Percentiles rank a stretch among this genome's conserved stretches.
Conservation (phyloP, 495 filamentous ascomycete genomes). For the Melanomma pulvis-pyrius region DNA sequence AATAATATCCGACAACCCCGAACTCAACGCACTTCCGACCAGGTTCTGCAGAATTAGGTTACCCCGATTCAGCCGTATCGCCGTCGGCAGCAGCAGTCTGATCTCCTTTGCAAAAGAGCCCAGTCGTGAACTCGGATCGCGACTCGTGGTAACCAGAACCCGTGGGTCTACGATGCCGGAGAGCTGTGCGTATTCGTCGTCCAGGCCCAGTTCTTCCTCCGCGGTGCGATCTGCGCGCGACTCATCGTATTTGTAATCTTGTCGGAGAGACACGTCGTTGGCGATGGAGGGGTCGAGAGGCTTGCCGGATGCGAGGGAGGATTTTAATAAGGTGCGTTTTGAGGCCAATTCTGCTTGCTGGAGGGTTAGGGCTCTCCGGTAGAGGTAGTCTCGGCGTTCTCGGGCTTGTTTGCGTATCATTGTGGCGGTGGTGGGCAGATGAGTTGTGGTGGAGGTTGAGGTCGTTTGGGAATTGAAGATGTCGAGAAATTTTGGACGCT, state of each 20-base stretch:
- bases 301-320: conserved; percentile 80
- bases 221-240: conserved; percentile 61
- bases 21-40: conserved; percentile 74
- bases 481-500: neutral
- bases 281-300: conserved; percentile 85
- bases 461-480: neutral
- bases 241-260: conserved; percentile 94
- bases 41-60: conserved; percentile 85
- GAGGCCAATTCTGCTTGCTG: conserved; percentile 90
- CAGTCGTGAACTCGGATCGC: conserved; percentile 82
- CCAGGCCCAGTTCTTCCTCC: conserved; percentile 76
- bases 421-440: neutral
- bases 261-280: conserved; percentile 80
- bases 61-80: conserved; percentile 88
- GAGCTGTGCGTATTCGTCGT: conserved; percentile 90
- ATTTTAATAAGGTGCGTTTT: conserved; percentile 83
- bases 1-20: conserved; percentile 69
- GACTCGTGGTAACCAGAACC: conserved; percentile 87
- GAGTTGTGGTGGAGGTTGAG: neutral
- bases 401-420: conserved; percentile 61
- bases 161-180: conserved; percentile 84
- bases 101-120: conserved; percentile 95
- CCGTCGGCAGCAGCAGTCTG: conserved; percentile 83
- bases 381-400: conserved; percentile 91
- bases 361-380: conserved; percentile 76